Percentiles rank a stretch among this genome's conserved stretches.
Conservation (phyloP, 768 basidiomycete genomes). For the Rhizopogon vulgaris region DNA sequence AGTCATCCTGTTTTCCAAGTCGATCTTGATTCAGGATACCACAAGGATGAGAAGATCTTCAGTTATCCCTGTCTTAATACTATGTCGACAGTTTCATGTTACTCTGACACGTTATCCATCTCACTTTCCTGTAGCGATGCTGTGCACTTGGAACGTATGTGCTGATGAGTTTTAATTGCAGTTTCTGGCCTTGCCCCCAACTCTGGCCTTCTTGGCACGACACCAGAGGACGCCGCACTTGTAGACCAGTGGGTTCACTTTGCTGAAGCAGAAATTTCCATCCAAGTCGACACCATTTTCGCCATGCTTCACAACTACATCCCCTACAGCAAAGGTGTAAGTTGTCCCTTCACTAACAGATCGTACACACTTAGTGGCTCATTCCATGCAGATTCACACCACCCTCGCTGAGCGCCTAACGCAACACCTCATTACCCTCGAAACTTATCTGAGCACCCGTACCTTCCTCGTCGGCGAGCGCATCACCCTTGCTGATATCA, state of each 20-base stretch:
- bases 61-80: constrained; percentile 74
- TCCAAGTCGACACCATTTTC: constrained; percentile 30
- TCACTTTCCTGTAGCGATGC: neutral
- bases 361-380: neutral
- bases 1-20: constrained; percentile 16
- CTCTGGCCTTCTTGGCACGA: constrained; percentile 66
- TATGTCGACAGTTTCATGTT: constrained; percentile 41
- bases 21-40: constrained; percentile 6
- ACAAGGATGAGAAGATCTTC: constrained; percentile 33
- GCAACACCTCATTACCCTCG: constrained; percentile 59
- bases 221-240: constrained; percentile 60
- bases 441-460: constrained; percentile 65
- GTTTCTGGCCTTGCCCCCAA: constrained; percentile 77
- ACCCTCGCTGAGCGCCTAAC: constrained; percentile 44
- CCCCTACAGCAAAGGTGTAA: constrained; percentile 81
- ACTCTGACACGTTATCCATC: constrained; percentile 7
- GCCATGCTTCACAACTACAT: constrained; percentile 41
- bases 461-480: constrained; percentile 94
- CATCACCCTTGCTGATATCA: constrained; percentile 88
- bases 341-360: constrained; percentile 18
- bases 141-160: neutral
- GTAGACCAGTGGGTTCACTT: constrained; percentile 85
- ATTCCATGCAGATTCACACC: constrained; percentile 47
- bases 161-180: constrained; percentile 27
- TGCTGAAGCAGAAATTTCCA: constrained; percentile 57